Evolutionary conservation across 1,284 basidiomycete genomes (phyloP).

Genomic region (Violaceomyces palustris): DNA sequence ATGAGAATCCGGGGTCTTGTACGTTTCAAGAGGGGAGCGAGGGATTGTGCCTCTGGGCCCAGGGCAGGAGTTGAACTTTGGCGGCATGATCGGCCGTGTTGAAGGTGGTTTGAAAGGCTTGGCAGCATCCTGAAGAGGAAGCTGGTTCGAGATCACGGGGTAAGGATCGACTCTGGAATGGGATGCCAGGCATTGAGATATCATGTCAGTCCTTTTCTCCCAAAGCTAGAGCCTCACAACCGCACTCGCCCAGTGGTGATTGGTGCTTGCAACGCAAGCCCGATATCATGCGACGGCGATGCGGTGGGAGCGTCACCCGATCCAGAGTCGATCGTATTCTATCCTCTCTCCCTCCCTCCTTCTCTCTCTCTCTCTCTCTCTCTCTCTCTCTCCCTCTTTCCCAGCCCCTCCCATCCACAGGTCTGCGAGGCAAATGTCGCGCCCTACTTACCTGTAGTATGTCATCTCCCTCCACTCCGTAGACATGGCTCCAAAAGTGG

Average conservation of each 20-base stretch:
- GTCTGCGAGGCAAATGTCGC: background rate
- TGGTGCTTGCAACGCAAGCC: too few relatives aligned
- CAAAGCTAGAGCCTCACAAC: too few relatives aligned
- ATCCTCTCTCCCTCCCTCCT: too few relatives aligned
- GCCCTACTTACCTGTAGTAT: constrained; percentile 35
- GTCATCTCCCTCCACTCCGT: constrained; percentile 53
- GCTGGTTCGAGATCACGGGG: constrained; percentile 35
- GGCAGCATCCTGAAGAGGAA: too few relatives aligned
- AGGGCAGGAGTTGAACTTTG: constrained; percentile 38
- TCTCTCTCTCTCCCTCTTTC: too few relatives aligned
- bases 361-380: too few relatives aligned
- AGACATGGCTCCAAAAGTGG: constrained; percentile 47
- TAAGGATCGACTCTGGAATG: constrained; percentile 40
- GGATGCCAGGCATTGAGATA: background rate
- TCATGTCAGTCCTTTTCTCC: too few relatives aligned
- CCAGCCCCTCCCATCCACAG: too few relatives aligned
- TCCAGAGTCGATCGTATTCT: too few relatives aligned
- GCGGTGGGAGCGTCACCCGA: too few relatives aligned
- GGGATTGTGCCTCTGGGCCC: constrained; percentile 43
- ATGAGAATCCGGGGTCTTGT: constrained; percentile 48
- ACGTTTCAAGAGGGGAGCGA: constrained; percentile 32
- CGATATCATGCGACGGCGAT: too few relatives aligned
- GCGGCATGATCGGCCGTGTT: constrained; percentile 33
- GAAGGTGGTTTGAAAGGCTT: constrained; percentile 8
- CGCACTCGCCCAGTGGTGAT: too few relatives aligned